A percentile compares a stretch with the other conserved stretches of the same genome.
Conservation (phyloP, 2,329 filamentous ascomycete species). For the Aureobasidium sp. region DNA sequence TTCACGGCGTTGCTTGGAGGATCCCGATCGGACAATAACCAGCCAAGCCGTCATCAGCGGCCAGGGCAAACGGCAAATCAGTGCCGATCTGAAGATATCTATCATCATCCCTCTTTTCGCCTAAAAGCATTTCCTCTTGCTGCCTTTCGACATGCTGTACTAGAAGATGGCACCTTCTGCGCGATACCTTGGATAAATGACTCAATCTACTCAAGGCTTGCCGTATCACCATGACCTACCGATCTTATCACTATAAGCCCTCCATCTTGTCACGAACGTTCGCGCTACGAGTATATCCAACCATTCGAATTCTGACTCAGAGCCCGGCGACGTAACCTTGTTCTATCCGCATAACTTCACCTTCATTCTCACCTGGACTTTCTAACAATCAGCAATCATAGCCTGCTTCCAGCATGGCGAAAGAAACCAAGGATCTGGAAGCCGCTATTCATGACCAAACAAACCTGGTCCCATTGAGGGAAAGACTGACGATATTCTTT, state of each 20-base stretch:
- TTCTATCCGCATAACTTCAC: neutral
- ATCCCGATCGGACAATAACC: neutral
- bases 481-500: slow-evolving; percentile 43
- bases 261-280: neutral
- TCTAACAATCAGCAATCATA: too few species aligned
- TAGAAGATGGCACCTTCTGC: too few species aligned
- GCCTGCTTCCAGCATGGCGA: neutral
- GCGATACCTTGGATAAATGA: too few species aligned
- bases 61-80: neutral
- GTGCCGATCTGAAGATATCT: neutral
- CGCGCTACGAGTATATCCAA: neutral
- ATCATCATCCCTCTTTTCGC: neutral
- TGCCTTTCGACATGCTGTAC: neutral
- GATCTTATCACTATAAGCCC: neutral
- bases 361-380: neutral
- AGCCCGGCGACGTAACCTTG: neutral
- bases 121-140: neutral
- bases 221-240: neutral
- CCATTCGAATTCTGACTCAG: neutral
- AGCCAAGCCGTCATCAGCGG: neutral
- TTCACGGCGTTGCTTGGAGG: neutral
- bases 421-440: slow-evolving; percentile 22
- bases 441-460: slow-evolving; percentile 46
- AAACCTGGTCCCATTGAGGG: slow-evolving; percentile 44
- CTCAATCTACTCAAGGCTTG: too few species aligned